phyloP scores from a whole-genome alignment of 305 asterid genomes.

The Fraxinus xanthoxyloides region DNA sequence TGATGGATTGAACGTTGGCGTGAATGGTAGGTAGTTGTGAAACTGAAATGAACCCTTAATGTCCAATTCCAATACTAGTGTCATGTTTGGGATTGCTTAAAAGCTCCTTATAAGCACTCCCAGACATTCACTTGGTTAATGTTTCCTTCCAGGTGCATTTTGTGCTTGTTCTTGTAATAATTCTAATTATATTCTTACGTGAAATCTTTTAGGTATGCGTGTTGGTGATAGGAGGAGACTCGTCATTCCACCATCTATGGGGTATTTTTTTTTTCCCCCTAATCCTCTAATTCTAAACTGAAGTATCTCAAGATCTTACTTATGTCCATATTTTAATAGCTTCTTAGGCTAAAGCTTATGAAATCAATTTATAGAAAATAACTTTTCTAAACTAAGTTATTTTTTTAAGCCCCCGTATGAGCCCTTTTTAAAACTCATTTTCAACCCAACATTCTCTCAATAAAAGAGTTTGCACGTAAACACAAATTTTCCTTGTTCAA shows the following conservation, averaged over 20 bases:
- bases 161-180: background rate
- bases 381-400: no score
- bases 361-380: background rate
- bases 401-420: background rate
- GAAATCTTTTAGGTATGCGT: constrained; percentile 61
- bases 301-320: background rate
- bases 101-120: background rate
- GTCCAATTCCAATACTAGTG: background rate
- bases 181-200: constrained; percentile 6
- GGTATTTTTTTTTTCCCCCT: constrained; percentile 39
- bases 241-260: constrained; percentile 72
- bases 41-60: constrained; percentile 8
- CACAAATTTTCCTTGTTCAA: background rate
- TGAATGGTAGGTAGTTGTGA: constrained; percentile 50
- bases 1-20: constrained; percentile 75
- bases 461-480: background rate
- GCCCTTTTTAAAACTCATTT: background rate
- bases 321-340: background rate
- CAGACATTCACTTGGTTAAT: background rate
- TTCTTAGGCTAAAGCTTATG: background rate
- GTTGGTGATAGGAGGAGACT: constrained; percentile 88
- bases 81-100: background rate
- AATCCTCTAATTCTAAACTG: background rate
- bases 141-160: background rate
- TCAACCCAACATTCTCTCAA: background rate